Evolutionary conservation across 108 stramenopile species (phyloP).

Genomic region (Fragilariopsis cylindrus): DNA sequence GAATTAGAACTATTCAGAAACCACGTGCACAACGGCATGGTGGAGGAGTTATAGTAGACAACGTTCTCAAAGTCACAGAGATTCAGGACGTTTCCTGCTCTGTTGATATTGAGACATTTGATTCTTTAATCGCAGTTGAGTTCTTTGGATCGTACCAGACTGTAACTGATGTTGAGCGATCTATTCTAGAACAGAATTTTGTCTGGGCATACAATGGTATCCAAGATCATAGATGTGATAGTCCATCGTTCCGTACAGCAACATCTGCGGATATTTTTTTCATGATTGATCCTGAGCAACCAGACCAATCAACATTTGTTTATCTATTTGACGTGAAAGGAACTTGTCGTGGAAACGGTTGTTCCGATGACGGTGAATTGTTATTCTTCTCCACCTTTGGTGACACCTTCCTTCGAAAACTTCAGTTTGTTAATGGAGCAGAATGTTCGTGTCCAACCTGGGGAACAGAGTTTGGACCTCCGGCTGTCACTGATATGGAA

Average conservation of each 20-base stretch:
- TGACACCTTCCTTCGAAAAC: not conserved
- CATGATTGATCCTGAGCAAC: slow-evolving; percentile 16
- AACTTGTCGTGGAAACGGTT: slow-evolving; percentile 36
- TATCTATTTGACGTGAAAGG: slow-evolving; percentile 30
- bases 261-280: slow-evolving; percentile 21
- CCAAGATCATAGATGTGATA: slow-evolving; percentile 28
- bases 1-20: slow-evolving; percentile 9
- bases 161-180: slow-evolving; percentile 27
- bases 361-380: slow-evolving; percentile 8
- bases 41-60: slow-evolving; percentile 28
- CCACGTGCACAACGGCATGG: slow-evolving; percentile 8
- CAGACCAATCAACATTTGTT: slow-evolving; percentile 16
- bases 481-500: slow-evolving; percentile 28
- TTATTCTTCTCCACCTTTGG: slow-evolving; percentile 15
- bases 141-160: slow-evolving; percentile 22
- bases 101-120: slow-evolving; percentile 21
- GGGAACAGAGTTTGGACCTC: slow-evolving; percentile 9
- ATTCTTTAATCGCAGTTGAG: slow-evolving; percentile 25
- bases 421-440: slow-evolving; percentile 13
- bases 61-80: slow-evolving; percentile 27
- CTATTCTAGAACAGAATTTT: slow-evolving; percentile 23
- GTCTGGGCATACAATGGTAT: slow-evolving; percentile 34
- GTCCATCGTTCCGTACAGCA: slow-evolving; percentile 27
- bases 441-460: slow-evolving; percentile 28
- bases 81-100: slow-evolving; percentile 17